Conservation (phyloP, 2,329 filamentous ascomycete species). For the Uncinocarpus reesii region DNA sequence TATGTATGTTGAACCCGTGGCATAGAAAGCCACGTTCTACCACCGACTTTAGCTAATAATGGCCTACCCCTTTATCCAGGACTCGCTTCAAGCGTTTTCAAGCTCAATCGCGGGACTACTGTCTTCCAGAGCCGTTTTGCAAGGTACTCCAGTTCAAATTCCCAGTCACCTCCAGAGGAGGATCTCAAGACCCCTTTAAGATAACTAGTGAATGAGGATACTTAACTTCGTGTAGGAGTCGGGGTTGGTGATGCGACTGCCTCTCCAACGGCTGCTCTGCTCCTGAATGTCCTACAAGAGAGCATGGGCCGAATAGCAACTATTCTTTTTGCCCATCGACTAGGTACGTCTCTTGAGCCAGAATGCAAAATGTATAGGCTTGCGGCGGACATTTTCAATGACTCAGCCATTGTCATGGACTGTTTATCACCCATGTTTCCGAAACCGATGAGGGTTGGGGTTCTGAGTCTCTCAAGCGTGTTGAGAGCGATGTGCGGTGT, state of each 20-base stretch:
- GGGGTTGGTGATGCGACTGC: slow-evolving; percentile 73
- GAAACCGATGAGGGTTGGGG: slow-evolving; percentile 44
- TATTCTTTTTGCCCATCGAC: slow-evolving; percentile 72
- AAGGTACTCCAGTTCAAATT: slow-evolving; percentile 39
- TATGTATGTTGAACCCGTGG: slow-evolving; percentile 43
- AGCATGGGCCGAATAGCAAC: slow-evolving; percentile 72
- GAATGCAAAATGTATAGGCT: slow-evolving; percentile 87
- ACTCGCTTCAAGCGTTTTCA: slow-evolving; percentile 35
- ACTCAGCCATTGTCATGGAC: slow-evolving; percentile 75
- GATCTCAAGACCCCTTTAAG: background rate
- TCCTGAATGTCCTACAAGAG: slow-evolving; percentile 75
- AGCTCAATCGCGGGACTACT: slow-evolving; percentile 47
- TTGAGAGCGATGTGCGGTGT: slow-evolving; percentile 71
- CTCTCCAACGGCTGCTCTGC: slow-evolving; percentile 67
- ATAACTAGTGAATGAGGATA: slow-evolving; percentile 9
- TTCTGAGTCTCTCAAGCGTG: slow-evolving; percentile 52
- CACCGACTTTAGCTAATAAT: background rate
- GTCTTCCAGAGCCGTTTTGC: slow-evolving; percentile 69
- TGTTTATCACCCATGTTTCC: slow-evolving; percentile 67
- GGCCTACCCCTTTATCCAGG: slow-evolving; percentile 21
- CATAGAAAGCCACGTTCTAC: no score
- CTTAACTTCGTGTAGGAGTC: slow-evolving; percentile 43
- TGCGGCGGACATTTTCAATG: slow-evolving; percentile 79
- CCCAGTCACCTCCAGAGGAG: background rate
- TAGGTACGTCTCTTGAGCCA: slow-evolving; percentile 73